phyloP scores from a whole-genome alignment of 805 yeast genomes.

The Nakazawaea wickerhamii region DNA sequence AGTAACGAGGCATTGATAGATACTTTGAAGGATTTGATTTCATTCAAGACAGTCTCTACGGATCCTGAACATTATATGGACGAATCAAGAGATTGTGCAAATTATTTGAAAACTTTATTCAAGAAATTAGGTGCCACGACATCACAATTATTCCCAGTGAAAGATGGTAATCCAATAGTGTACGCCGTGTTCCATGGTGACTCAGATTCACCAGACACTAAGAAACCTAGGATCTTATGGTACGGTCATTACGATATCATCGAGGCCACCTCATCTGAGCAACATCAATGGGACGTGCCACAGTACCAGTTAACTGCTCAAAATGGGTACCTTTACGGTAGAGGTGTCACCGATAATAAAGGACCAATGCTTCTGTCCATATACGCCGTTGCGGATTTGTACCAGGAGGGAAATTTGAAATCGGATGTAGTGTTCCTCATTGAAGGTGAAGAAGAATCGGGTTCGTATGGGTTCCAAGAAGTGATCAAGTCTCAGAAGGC shows the following conservation, averaged over 20 bases:
- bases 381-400: constrained; percentile 76
- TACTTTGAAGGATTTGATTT: constrained; percentile 54
- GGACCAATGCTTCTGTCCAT: constrained; percentile 89
- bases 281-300: constrained; percentile 64
- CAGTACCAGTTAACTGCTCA: constrained; percentile 73
- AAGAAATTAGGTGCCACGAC: constrained; percentile 64
- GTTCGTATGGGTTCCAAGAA: constrained; percentile 78
- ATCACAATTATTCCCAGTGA: constrained; percentile 65
- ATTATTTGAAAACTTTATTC: constrained; percentile 57
- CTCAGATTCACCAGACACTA: constrained; percentile 9
- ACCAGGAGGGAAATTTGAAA: constrained; percentile 42
- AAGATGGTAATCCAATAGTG: constrained; percentile 80
- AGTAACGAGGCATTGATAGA: constrained; percentile 57
- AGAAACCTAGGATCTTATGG: constrained; percentile 58
- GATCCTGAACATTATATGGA: constrained; percentile 61
- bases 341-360: constrained; percentile 93
- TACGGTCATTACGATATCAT: constrained; percentile 97
- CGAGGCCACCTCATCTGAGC: constrained; percentile 49
- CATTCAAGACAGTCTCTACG: constrained; percentile 75
- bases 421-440: constrained; percentile 77
- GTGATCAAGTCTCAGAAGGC: constrained; percentile 48
- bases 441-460: constrained; percentile 96
- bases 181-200: constrained; percentile 63
- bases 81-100: constrained; percentile 85
- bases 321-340: constrained; percentile 82